These are phyloP conservation scores for Claviceps cyperi DNA, from an alignment of 2,329 filamentous ascomycete genomes.

Conservation along the genomic window DNA sequence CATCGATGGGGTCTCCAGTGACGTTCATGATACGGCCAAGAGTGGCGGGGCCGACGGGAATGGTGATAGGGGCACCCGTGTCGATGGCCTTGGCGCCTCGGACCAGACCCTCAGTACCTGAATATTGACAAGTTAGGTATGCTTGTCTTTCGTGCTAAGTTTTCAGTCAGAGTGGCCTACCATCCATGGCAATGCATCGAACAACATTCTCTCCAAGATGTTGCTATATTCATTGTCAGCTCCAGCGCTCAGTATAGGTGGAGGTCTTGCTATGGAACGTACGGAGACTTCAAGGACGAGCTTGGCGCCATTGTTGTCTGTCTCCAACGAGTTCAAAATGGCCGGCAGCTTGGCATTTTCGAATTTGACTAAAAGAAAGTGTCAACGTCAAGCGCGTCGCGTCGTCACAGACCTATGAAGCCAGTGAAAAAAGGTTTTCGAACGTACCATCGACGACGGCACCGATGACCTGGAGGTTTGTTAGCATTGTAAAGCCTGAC, in stretches of 20 bases:
- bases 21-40: constrained; percentile 99
- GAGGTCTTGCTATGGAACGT: constrained; percentile 24
- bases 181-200: constrained; percentile 99
- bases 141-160: not conserved
- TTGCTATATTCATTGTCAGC: constrained; percentile 53
- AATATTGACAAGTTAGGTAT: constrained; percentile 4
- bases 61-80: constrained; percentile 89
- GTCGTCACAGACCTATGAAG: not conserved
- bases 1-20: constrained; percentile 99
- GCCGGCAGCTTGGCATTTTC: constrained; percentile 82
- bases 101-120: constrained; percentile 98
- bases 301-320: constrained; percentile 83
- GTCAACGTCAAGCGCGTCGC: constrained; percentile 11
- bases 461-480: constrained; percentile 73
- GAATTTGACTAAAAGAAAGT: constrained; percentile 68
- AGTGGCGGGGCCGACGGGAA: constrained; percentile 84
- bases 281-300: constrained; percentile 93
- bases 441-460: constrained; percentile 93
- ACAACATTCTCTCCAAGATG: constrained; percentile 99
- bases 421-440: constrained; percentile 5
- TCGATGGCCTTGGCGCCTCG: constrained; percentile 76
- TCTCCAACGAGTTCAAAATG: constrained; percentile 95
- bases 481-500: constrained; percentile 15
- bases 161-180: constrained; percentile 37
- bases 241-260: not conserved